Base-by-base conservation (phyloP, 2,329 filamentous ascomycete genomes). In the Catunica adiposa region DNA sequence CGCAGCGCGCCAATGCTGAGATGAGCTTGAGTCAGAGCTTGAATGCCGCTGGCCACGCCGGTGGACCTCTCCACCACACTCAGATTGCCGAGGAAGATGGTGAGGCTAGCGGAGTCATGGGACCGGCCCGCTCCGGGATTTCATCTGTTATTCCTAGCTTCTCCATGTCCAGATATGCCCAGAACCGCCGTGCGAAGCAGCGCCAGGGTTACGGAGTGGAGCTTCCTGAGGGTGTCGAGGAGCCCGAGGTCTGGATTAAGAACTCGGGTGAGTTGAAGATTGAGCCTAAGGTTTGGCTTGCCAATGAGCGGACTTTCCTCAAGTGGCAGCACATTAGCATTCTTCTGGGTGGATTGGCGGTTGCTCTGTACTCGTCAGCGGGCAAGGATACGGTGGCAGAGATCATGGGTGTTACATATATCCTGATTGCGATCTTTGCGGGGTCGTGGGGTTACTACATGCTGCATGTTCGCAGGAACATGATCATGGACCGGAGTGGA, bases 271-370 rank as follows among this genome's bases (percentile, higher is more conserved):
- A 89, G 37, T 78, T 97, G 61, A 85, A 89, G 65, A 88, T 98
- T 57, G 92, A 98, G 71, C 89, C 88, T 59, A 98, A 98, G 70
- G 90, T 98, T 29, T 98, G 92, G 90, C 82, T 98, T 57, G 92
- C 92, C 55, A 98, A 98, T 69, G 90, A 98, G 71, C 84, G 92
- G 59, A 98, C 92, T 0, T 98, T 96, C 66, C 83, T 98, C 68
- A 97, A 96, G 69, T 98, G 92, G 92, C 87, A 97, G 72, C 89
- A 97, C 67, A 89, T 98, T 64, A 84, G 82, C 59, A 80, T 98
- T 51, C 75, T 98, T 14, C 80, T 98, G 23, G 89, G 89, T 38
- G 82, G 83, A 22, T 71, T 98, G 29, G 86, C 87, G 0, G 72
- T 98, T 11, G 86, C 84, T 22, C 72, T 98, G 26, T 96, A 90